A percentile compares a stretch with the other conserved stretches of the same genome.
These are phyloP conservation scores for Wallacemonas sp. DNA, from an alignment of 208 protist species.

Conservation along the genomic window DNA sequence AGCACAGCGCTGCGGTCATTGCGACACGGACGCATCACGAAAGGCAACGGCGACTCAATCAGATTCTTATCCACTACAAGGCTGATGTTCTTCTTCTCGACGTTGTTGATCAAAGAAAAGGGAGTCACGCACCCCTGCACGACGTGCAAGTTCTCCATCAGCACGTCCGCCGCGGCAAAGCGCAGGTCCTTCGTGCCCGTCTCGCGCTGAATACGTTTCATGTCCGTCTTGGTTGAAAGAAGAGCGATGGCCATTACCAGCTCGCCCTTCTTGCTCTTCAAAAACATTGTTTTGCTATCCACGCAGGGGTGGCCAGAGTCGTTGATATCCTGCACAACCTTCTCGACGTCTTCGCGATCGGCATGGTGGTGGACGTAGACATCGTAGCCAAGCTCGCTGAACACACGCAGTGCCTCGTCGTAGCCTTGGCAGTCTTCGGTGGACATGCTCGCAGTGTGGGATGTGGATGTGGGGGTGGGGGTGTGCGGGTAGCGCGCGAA, in stretches of 20 bases:
- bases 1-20: conserved; percentile 81
- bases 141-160: conserved; percentile 71
- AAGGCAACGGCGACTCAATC: conserved; percentile 28
- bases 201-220: conserved; percentile 73
- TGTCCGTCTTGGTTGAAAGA: conserved; percentile 64
- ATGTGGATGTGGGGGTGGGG: neutral
- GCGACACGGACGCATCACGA: conserved; percentile 80
- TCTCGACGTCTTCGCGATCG: conserved; percentile 29
- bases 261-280: conserved; percentile 91
- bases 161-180: conserved; percentile 71
- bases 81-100: conserved; percentile 57
- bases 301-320: conserved; percentile 49
- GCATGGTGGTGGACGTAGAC: conserved; percentile 13
- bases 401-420: conserved; percentile 31
- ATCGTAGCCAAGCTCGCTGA: conserved; percentile 12
- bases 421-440: conserved; percentile 46
- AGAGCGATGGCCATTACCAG: conserved; percentile 79
- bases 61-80: conserved; percentile 77
- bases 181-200: conserved; percentile 77
- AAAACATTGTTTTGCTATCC: conserved; percentile 87
- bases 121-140: conserved; percentile 81
- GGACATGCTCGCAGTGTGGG: conserved; percentile 27
- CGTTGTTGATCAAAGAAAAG: conserved; percentile 83
- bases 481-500: neutral
- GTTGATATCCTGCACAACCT: conserved; percentile 68